A percentile compares a stretch with the other conserved stretches of the same genome.
phyloP scores from a whole-genome alignment of 2,329 filamentous ascomycete species.

The Penicillium sclerotiorum region DNA sequence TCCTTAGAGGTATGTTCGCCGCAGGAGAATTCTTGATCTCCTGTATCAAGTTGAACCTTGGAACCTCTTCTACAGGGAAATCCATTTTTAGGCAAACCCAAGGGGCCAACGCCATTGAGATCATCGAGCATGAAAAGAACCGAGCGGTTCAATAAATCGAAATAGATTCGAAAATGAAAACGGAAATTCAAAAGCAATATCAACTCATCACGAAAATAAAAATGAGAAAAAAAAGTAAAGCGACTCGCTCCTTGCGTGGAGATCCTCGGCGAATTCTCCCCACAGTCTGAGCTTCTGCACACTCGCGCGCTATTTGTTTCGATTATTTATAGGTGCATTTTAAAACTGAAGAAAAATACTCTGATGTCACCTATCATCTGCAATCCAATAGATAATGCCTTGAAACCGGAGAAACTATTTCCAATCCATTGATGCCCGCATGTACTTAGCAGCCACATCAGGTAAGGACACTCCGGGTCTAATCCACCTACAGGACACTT shows the following conservation, averaged over 20 bases:
- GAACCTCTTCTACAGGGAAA: background rate
- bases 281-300: constrained; percentile 7
- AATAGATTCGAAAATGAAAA: too few relatives aligned
- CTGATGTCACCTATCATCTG: constrained; percentile 4
- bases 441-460: background rate
- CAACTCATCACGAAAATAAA: background rate
- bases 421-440: background rate
- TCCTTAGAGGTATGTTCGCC: background rate
- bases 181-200: constrained; percentile 1
- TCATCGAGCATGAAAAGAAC: background rate
- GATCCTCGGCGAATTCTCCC: constrained; percentile 17
- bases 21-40: constrained; percentile 5
- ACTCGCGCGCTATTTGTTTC: constrained; percentile 13
- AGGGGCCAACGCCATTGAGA: background rate
- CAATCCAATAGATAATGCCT: background rate
- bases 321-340: constrained; percentile 16
- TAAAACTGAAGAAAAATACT: background rate
- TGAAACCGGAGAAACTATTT: background rate
- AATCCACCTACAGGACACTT: too few relatives aligned
- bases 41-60: background rate
- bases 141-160: background rate
- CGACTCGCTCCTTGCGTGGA: constrained; percentile 13
- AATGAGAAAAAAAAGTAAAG: background rate
- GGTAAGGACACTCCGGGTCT: too few relatives aligned
- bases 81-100: background rate